Evolutionary conservation across 1,284 basidiomycete species (phyloP).

Genomic region (Chalciporus sp.): DNA sequence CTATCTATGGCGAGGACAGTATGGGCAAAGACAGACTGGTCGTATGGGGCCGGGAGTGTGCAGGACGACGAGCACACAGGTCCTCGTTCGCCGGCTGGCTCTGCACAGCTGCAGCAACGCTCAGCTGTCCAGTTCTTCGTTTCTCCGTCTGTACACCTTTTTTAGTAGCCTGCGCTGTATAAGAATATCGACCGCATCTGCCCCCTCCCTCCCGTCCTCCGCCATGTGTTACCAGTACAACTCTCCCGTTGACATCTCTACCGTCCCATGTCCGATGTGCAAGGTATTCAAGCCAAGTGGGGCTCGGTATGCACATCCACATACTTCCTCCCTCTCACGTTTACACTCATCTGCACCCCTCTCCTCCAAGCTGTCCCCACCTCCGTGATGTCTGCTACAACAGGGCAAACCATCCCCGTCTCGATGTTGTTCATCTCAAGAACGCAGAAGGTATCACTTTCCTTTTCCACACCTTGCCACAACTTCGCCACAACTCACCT

Average conservation of each 20-base stretch:
- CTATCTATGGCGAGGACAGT: neutral
- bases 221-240: constrained; percentile 74
- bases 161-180: constrained; percentile 36
- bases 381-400: constrained; percentile 73
- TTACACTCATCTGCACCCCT: constrained; percentile 11
- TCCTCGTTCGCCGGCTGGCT: neutral
- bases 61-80: constrained; percentile 6
- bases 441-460: constrained; percentile 74
- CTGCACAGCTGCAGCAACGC: neutral
- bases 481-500: constrained; percentile 11
- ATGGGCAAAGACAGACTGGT: neutral
- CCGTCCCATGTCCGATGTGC: constrained; percentile 77
- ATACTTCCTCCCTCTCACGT: constrained; percentile 12
- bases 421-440: constrained; percentile 74
- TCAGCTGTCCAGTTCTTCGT: neutral
- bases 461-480: constrained; percentile 11
- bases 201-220: constrained; percentile 29
- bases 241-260: constrained; percentile 61
- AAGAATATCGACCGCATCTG: constrained; percentile 35
- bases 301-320: constrained; percentile 46
- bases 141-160: constrained; percentile 26
- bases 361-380: constrained; percentile 67
- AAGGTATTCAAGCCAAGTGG: constrained; percentile 68
- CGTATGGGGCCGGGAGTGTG: neutral
- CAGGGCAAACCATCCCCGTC: constrained; percentile 66